A percentile compares a stretch with the other conserved stretches of the same genome.
Evolutionary conservation across 2,329 filamentous ascomycete species (phyloP).

Genomic region (Ophiostoma himal-ulmi): DNA sequence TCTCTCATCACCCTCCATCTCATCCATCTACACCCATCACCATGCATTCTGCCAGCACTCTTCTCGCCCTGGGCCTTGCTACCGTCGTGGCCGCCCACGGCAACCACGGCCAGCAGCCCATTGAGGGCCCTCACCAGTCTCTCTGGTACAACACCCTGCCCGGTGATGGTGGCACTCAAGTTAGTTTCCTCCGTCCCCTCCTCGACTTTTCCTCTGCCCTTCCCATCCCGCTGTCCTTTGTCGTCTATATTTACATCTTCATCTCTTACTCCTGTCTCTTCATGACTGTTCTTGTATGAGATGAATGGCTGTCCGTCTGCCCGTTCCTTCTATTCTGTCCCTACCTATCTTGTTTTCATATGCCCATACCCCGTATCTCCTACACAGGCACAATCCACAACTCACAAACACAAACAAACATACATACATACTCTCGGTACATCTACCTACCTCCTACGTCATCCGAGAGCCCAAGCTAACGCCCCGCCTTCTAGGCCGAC

Average conservation of each 20-base stretch:
- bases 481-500: conserved; percentile 56
- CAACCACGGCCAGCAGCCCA: conserved; percentile 51
- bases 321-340: neutral
- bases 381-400: neutral
- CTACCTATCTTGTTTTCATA: neutral
- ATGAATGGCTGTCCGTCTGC: neutral
- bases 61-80: conserved; percentile 29
- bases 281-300: neutral
- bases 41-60: conserved; percentile 3
- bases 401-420: neutral
- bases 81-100: conserved; percentile 55
- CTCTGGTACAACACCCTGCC: conserved; percentile 80
- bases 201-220: conserved; percentile 10
- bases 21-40: neutral
- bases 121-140: conserved; percentile 64
- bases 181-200: conserved; percentile 14
- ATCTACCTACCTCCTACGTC: neutral
- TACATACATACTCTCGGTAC: neutral
- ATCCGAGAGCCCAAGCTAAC: neutral
- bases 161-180: conserved; percentile 78
- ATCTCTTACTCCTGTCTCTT: conserved; percentile 8
- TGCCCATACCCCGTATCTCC: neutral
- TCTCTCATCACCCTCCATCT: neutral
- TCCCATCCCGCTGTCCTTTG: neutral
- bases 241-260: conserved; percentile 33